Base-by-base conservation (phyloP, 805 yeast species). In the Lachancea meyersii region DNA sequence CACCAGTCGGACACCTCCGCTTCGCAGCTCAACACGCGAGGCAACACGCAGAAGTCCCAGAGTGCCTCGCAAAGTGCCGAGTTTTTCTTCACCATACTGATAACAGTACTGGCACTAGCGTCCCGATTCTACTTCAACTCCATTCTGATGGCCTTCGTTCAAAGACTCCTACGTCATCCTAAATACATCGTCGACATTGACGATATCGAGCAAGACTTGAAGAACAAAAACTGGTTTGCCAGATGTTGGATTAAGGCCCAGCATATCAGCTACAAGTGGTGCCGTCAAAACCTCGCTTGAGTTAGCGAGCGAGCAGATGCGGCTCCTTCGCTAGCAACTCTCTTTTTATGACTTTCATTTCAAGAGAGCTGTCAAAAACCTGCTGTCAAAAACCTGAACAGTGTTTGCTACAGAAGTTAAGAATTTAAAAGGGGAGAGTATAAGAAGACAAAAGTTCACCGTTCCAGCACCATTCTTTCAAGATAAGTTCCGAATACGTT, bases 51-150 rank as follows among this genome's bases (percentile, higher is more conserved):
- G 17, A 48, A 69, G 1, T 67, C 77, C 3, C 85, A 80, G 55
- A 78, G 86, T 31, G 91, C 91, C 1, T 69, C 85, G 0, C 76
- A 76, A 39, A 47, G 60, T 1, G 72, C 72, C 48, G 82, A 84
- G 56, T 69, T 80, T 48, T 75, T 76, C 40, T 63, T 79, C 51
- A 81, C 83, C 5, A 61, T 77, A 10, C 50, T 75, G 9, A 63
- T 77, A 8, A 75, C 80, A 0, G 33, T 79, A 6, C 51, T 68
- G 3, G 71, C 80, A 11, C 67, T 75, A 2, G 63, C 62, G 1
- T 45, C 71, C 13, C 71, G 89, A 51, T 40, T 79, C 19, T 84
- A 84, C 62, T 81, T 79, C 62, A 75, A 77, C 31, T 61, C 77
- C 47, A 69, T 81, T 10, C 54, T 82, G 19, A 55, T 80, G 1